These are phyloP conservation scores for Clonostachys solani DNA, from an alignment of 2,329 filamentous ascomycete species.

Conservation along the genomic window DNA sequence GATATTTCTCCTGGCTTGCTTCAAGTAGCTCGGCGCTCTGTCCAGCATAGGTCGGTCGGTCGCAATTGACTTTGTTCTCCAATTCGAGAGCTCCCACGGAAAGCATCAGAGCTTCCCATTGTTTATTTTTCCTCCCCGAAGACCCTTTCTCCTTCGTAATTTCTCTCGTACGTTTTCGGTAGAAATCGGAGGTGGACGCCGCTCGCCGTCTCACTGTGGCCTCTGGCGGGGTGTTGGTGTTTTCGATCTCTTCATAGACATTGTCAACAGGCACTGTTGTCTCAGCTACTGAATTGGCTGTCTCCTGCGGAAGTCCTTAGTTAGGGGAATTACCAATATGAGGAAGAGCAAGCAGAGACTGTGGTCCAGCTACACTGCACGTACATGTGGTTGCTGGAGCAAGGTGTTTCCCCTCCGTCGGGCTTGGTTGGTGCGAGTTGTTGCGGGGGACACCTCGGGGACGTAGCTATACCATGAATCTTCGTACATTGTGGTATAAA, in stretches of 20 bases:
- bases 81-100: constrained; percentile 3
- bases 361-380: constrained; percentile 13
- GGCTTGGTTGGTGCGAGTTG: constrained; percentile 27
- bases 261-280: constrained; percentile 52
- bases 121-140: constrained; percentile 32
- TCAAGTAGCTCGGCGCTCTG: constrained; percentile 69
- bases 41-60: constrained; percentile 12
- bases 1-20: constrained; percentile 80
- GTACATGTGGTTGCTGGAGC: constrained; percentile 61
- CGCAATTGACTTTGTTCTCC: constrained; percentile 13
- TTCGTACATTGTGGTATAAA: constrained; percentile 61
- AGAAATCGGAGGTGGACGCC: constrained; percentile 74
- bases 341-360: too few species aligned
- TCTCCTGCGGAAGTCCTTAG: constrained; percentile 27
- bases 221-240: constrained; percentile 57
- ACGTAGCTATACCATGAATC: constrained; percentile 82
- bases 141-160: constrained; percentile 30
- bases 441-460: constrained; percentile 47
- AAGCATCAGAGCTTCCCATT: constrained; percentile 46
- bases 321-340: not conserved
- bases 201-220: constrained; percentile 62
- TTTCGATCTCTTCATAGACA: constrained; percentile 52
- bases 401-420: constrained; percentile 65
- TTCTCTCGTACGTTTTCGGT: constrained; percentile 56
- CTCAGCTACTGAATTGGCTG: constrained; percentile 42